phyloP scores from a whole-genome alignment of 106 monocot species.

The Gastrodia elata region DNA sequence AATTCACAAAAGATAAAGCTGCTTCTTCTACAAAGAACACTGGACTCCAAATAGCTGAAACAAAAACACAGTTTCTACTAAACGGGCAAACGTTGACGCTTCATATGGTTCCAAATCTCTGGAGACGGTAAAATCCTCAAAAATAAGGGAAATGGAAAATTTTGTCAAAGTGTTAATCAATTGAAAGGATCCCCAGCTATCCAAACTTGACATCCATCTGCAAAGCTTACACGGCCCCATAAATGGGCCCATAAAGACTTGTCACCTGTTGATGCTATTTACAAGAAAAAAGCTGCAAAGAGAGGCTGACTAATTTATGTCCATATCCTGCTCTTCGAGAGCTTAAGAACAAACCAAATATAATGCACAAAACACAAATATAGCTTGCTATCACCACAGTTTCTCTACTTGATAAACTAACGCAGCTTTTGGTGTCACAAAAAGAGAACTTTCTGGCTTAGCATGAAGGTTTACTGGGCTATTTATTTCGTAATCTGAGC shows the following conservation, averaged over 20 bases:
- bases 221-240: neutral
- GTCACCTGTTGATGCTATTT: neutral
- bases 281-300: neutral
- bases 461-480: neutral
- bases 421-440: neutral
- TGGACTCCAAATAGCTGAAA: neutral
- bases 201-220: neutral
- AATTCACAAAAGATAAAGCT: neutral
- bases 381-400: neutral
- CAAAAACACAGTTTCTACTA: neutral
- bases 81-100: neutral
- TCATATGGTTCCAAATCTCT: neutral
- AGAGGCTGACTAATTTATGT: neutral
- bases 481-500: neutral
- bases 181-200: neutral
- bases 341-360: conserved; percentile 9
- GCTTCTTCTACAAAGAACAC: neutral
- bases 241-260: neutral
- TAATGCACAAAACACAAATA: conserved; percentile 2
- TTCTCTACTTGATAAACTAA: conserved; percentile 6
- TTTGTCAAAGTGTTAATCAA: neutral
- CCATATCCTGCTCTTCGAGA: neutral
- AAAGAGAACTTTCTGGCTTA: neutral
- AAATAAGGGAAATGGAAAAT: neutral
- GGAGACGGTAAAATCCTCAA: neutral